Base-by-base conservation (phyloP, 2,329 filamentous ascomycete species). In the Monosporascus ibericus region DNA sequence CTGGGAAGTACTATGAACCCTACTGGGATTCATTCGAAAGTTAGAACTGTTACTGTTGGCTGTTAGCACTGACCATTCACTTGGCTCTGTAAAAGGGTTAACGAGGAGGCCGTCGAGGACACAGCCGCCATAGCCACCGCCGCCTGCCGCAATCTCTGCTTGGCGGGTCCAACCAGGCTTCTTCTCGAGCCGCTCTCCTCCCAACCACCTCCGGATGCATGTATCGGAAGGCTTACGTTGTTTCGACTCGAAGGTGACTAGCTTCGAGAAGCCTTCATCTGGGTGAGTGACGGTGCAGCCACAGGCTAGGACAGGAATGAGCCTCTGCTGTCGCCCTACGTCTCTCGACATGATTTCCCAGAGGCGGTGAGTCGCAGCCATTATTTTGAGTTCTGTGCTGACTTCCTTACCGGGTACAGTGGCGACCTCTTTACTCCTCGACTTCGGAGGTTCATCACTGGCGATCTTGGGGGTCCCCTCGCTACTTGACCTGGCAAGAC, bases 151-250 rank as follows among this genome's bases (percentile, higher is more conserved):
- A 44, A 67, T 70, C 58, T 74, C 74, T 9, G 60, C 66, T 38
- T 68, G 68, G 57, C 63, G 67, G 38, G 60, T 69, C 69, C 73
- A 75, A n/a, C 69, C 71, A 22, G 66, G 65, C 54, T 63, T 69
- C 60, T 73, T 76, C 52, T 66, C 64, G 48, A 76, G 62, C 69
- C 70, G 77, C 44, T 70, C 56, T 17, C 71, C 70, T 2, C 71
- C 70, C 17, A 77, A 64, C 58, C 72, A 78, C 52, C 70, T 65
- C 50, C 74, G 68, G 49, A 77, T 73, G 62, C 74, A 77, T 7
- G 72, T 72, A 62, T 77, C 71, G 17, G 52, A 57, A 5, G 75
- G 75, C 60, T 77, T 77, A 52, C 64, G 66, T 60, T 78, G 74
- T 50, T 73, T 73, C 30, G 72, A 75, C 59, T 75, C 70, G 49